Evolutionary conservation across 495 filamentous ascomycete species (phyloP).

Genomic region (Penicillium arizonense): DNA sequence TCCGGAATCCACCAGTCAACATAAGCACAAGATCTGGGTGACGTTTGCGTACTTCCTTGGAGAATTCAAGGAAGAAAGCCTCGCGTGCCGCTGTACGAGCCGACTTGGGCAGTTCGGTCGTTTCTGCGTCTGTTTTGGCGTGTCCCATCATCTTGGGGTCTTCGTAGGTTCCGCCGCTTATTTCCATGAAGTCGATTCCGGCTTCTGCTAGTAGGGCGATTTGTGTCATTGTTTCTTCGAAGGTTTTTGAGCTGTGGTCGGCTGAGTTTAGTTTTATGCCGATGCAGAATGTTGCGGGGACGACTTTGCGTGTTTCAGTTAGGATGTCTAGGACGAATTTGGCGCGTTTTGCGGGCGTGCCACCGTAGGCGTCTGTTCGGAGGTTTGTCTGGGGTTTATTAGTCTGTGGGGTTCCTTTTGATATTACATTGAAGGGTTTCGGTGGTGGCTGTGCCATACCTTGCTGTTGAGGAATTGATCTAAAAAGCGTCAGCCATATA

Average conservation of each 20-base stretch:
- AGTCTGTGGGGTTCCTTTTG: background rate
- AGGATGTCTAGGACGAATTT: slow-evolving; percentile 50
- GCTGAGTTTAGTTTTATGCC: slow-evolving; percentile 64
- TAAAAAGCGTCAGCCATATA: slow-evolving; percentile 12
- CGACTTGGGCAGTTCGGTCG: slow-evolving; percentile 16
- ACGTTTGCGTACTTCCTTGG: slow-evolving; percentile 39
- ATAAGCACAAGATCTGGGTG: slow-evolving; percentile 48
- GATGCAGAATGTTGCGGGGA: slow-evolving; percentile 49
- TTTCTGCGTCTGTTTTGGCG: slow-evolving; percentile 2
- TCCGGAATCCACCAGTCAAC: slow-evolving; percentile 57
- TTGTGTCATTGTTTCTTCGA: slow-evolving; percentile 53
- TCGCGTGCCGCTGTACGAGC: slow-evolving; percentile 51
- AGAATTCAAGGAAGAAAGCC: slow-evolving; percentile 62
- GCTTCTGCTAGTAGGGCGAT: slow-evolving; percentile 49
- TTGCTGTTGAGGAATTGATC: slow-evolving; percentile 44
- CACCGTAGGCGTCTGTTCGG: slow-evolving; percentile 50
- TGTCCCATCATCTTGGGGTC: slow-evolving; percentile 43
- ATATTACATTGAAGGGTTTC: background rate
- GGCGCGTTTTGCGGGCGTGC: slow-evolving; percentile 41
- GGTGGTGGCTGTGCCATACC: slow-evolving; percentile 16
- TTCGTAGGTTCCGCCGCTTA: slow-evolving; percentile 59
- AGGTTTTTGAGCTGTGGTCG: slow-evolving; percentile 46
- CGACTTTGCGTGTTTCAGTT: slow-evolving; percentile 37
- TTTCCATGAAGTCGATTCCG: slow-evolving; percentile 62
- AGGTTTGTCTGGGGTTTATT: slow-evolving; percentile 34